Conservation (phyloP, 352 stramenopile species). For the Aphanomyces cochlioides region DNA sequence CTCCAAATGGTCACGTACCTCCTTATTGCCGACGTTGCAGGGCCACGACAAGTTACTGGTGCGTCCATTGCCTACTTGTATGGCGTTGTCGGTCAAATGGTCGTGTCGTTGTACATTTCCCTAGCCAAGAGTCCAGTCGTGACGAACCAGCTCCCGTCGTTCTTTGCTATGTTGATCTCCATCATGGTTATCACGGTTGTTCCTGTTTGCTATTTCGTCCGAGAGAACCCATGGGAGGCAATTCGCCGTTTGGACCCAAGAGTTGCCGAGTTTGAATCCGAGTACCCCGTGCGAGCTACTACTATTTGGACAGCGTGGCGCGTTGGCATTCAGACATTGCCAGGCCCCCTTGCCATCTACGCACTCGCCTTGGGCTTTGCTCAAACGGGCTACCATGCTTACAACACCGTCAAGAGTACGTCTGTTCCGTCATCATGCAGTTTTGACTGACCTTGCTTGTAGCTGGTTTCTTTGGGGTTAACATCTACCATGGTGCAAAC, state of each 20-base stretch:
- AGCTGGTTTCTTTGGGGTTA: constrained; percentile 55
- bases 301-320: constrained; percentile 24
- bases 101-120: constrained; percentile 71
- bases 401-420: constrained; percentile 52
- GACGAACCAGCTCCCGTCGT: constrained; percentile 52
- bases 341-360: constrained; percentile 43
- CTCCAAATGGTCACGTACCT: constrained; percentile 70
- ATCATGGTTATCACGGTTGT: constrained; percentile 62
- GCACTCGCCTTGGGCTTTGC: constrained; percentile 50
- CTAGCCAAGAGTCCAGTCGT: constrained; percentile 48
- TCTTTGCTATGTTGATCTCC: constrained; percentile 64
- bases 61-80: constrained; percentile 63
- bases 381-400: constrained; percentile 54
- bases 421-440: neutral
- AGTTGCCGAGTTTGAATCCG: neutral
- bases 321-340: constrained; percentile 45
- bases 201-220: constrained; percentile 58
- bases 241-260: neutral
- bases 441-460: neutral
- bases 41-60: constrained; percentile 59
- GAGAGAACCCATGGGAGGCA: constrained; percentile 39
- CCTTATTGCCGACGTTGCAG: constrained; percentile 71
- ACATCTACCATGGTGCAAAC: constrained; percentile 49
- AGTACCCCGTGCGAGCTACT: neutral
- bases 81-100: constrained; percentile 61